Conservation (phyloP, 108 stramenopile species). For the Pseudonitzschia multiseries region DNA sequence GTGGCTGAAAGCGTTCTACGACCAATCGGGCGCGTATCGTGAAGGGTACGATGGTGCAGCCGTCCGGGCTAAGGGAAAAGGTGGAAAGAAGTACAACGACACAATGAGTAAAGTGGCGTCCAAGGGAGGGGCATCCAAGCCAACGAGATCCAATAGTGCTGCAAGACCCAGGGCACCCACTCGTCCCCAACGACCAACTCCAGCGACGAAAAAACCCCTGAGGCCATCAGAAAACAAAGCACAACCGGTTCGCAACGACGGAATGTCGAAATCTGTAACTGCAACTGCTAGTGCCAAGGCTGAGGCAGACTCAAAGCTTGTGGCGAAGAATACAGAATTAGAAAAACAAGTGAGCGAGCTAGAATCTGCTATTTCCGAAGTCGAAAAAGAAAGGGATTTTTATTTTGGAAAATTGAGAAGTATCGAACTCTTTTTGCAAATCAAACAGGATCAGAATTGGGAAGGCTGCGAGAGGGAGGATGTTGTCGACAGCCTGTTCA, state of each 20-base stretch:
- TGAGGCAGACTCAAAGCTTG: constrained; percentile 47
- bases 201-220: background rate
- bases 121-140: constrained; percentile 7
- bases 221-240: constrained; percentile 1
- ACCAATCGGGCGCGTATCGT: constrained; percentile 59
- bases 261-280: background rate
- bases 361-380: constrained; percentile 53
- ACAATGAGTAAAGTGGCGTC: constrained; percentile 12
- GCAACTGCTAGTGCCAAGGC: constrained; percentile 15
- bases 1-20: constrained; percentile 96
- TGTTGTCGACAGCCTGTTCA: constrained; percentile 75
- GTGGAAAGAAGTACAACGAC: constrained; percentile 60
- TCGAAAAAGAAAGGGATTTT: constrained; percentile 92
- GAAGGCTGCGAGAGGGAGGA: constrained; percentile 36
- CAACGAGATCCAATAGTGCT: constrained; percentile 2
- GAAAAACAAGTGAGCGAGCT: constrained; percentile 45
- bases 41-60: constrained; percentile 91
- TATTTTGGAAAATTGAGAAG: constrained; percentile 97
- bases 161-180: constrained; percentile 2
- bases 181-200: constrained; percentile 17
- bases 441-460: constrained; percentile 72
- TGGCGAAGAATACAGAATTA: constrained; percentile 54
- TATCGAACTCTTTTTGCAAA: constrained; percentile 91
- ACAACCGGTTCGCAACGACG: background rate
- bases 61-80: constrained; percentile 87